Evolutionary conservation across 129 eudicot genomes (phyloP).

Genomic region (Lactuca saligna): DNA sequence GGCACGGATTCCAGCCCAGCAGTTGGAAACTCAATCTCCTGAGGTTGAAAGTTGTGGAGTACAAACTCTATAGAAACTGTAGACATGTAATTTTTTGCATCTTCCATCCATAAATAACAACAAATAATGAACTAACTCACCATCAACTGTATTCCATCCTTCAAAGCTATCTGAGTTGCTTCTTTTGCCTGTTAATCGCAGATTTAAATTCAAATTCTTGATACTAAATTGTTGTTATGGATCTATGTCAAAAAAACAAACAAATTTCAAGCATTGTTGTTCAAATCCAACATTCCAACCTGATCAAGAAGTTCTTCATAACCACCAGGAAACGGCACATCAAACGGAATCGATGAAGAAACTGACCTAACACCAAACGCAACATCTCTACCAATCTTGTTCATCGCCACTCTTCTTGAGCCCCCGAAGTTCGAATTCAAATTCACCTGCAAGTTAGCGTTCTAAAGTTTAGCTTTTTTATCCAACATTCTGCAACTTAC

Average conservation of each 20-base stretch:
- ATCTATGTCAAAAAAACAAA: background rate
- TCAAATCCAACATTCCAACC: slow-evolving; percentile 48
- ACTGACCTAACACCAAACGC: slow-evolving; percentile 32
- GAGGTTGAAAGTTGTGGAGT: slow-evolving; percentile 63
- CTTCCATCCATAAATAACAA: slow-evolving; percentile 17
- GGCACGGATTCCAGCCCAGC: slow-evolving; percentile 96
- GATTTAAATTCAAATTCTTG: background rate
- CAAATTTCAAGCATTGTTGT: background rate
- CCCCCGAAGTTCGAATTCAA: slow-evolving; percentile 24
- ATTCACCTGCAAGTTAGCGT: slow-evolving; percentile 28
- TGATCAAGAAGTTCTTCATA: slow-evolving; percentile 67
- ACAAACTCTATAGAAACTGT: slow-evolving; percentile 41
- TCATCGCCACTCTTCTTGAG: slow-evolving; percentile 7
- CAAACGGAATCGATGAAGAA: slow-evolving; percentile 49
- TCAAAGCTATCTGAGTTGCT: slow-evolving; percentile 73
- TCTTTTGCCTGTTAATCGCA: slow-evolving; percentile 68
- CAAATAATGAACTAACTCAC: slow-evolving; percentile 45
- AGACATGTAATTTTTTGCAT: slow-evolving; percentile 33
- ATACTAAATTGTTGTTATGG: background rate
- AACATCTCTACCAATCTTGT: slow-evolving; percentile 31
- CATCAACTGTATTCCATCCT: slow-evolving; percentile 77
- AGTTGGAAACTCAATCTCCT: slow-evolving; percentile 99
- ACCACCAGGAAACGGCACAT: slow-evolving; percentile 73
- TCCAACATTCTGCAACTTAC: too few relatives aligned
- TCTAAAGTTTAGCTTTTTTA: slow-evolving; percentile 16